Percentiles rank a stretch among this genome's conserved stretches.
phyloP scores from a whole-genome alignment of 352 stramenopile genomes.

The Phytophthora parvispora region DNA sequence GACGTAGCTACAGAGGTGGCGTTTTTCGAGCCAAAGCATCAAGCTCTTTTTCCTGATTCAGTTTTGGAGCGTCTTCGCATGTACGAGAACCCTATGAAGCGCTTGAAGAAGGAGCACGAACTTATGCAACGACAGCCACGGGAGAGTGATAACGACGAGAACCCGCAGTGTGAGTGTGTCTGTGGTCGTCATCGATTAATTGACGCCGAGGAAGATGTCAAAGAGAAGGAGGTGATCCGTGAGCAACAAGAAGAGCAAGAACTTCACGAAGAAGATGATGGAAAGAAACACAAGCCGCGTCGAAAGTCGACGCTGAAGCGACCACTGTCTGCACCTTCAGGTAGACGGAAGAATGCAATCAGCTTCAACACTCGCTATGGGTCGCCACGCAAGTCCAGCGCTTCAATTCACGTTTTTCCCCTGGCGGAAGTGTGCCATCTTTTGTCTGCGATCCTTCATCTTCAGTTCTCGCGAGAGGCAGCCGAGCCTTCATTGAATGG shows the following conservation, averaged over 20 bases:
- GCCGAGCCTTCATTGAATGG: constrained; percentile 20
- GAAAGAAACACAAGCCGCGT: constrained; percentile 25
- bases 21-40: constrained; percentile 31
- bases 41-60: constrained; percentile 23
- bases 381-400: constrained; percentile 42
- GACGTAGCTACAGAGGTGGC: constrained; percentile 64
- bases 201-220: constrained; percentile 22
- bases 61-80: constrained; percentile 37
- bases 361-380: constrained; percentile 46
- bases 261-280: constrained; percentile 15
- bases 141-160: not conserved
- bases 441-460: constrained; percentile 65
- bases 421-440: constrained; percentile 71
- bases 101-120: constrained; percentile 54
- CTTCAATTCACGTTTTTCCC: constrained; percentile 56
- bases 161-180: constrained; percentile 49
- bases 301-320: constrained; percentile 45
- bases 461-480: constrained; percentile 68
- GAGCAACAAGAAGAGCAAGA: constrained; percentile 3
- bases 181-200: constrained; percentile 61
- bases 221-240: constrained; percentile 11
- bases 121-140: constrained; percentile 37
- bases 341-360: constrained; percentile 56
- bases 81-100: constrained; percentile 58
- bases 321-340: constrained; percentile 31